Conservation (phyloP, 2,329 filamentous ascomycete species). For the Delphinella strobiligena region DNA sequence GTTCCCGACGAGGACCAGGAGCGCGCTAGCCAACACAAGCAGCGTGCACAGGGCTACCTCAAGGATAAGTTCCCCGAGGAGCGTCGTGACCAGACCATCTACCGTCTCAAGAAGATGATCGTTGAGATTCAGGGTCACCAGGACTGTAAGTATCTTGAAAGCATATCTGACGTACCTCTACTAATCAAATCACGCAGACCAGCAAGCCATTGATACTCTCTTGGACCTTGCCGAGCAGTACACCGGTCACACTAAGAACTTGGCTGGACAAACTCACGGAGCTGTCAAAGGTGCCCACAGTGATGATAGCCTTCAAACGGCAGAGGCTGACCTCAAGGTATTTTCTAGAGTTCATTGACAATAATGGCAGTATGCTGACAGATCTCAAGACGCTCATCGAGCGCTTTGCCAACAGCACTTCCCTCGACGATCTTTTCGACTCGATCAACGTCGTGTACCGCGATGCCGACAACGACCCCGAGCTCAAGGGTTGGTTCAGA, state of each 20-base stretch:
- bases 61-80: constrained; percentile 81
- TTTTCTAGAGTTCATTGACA: constrained; percentile 28
- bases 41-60: constrained; percentile 59
- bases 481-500: constrained; percentile 85
- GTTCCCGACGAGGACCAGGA: constrained; percentile 50
- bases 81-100: constrained; percentile 83
- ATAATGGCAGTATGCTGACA: constrained; percentile 37
- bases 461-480: constrained; percentile 74
- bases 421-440: constrained; percentile 72
- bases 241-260: constrained; percentile 55
- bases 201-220: constrained; percentile 79
- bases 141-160: constrained; percentile 48
- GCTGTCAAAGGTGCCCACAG: constrained; percentile 61
- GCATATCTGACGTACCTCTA: constrained; percentile 1
- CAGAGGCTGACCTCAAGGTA: constrained; percentile 72
- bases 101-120: constrained; percentile 94
- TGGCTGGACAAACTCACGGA: constrained; percentile 53
- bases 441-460: constrained; percentile 76
- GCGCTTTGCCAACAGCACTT: constrained; percentile 91
- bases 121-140: constrained; percentile 91
- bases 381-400: constrained; percentile 60
- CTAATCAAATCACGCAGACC: constrained; percentile 40
- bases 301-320: constrained; percentile 51
- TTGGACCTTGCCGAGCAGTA: constrained; percentile 78
- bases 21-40: constrained; percentile 28